Evolutionary conservation across 2,329 filamentous ascomycete genomes (phyloP).

Genomic region (Ceratocystis destructans): DNA sequence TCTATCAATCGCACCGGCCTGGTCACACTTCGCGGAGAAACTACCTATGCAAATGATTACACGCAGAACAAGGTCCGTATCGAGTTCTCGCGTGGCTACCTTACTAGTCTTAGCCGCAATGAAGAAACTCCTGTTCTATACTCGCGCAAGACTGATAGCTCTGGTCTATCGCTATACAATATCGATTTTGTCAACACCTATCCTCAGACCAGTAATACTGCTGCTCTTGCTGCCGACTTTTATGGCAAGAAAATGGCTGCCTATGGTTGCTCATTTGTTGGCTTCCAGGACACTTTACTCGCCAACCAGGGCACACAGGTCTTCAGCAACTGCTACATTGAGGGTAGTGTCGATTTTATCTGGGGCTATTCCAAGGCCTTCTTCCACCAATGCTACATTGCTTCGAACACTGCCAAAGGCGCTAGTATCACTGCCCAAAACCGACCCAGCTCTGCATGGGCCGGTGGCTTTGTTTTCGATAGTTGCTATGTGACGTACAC

Average conservation of each 20-base stretch:
- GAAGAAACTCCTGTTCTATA: constrained; percentile 36
- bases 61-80: constrained; percentile 44
- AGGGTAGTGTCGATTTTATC: constrained; percentile 34
- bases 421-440: constrained; percentile 27
- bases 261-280: constrained; percentile 34
- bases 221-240: constrained; percentile 31
- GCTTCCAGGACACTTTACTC: constrained; percentile 39
- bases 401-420: constrained; percentile 25
- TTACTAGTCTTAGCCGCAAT: constrained; percentile 26
- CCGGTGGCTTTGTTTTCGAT: constrained; percentile 27
- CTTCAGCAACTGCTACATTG: constrained; percentile 32
- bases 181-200: constrained; percentile 39
- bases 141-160: constrained; percentile 25
- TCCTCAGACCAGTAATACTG: constrained; percentile 34
- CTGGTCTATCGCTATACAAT: constrained; percentile 49
- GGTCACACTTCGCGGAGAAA: constrained; percentile 46
- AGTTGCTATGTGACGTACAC: constrained; percentile 21
- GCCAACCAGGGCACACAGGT: constrained; percentile 35
- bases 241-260: constrained; percentile 16
- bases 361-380: constrained; percentile 27
- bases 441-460: constrained; percentile 23
- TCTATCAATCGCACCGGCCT: constrained; percentile 37
- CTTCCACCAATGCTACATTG: constrained; percentile 29
- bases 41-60: constrained; percentile 39
- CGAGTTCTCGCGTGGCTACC: constrained; percentile 25